Conservation (phyloP, 2,329 filamentous ascomycete genomes). For the Achaetomium macrosporum region DNA sequence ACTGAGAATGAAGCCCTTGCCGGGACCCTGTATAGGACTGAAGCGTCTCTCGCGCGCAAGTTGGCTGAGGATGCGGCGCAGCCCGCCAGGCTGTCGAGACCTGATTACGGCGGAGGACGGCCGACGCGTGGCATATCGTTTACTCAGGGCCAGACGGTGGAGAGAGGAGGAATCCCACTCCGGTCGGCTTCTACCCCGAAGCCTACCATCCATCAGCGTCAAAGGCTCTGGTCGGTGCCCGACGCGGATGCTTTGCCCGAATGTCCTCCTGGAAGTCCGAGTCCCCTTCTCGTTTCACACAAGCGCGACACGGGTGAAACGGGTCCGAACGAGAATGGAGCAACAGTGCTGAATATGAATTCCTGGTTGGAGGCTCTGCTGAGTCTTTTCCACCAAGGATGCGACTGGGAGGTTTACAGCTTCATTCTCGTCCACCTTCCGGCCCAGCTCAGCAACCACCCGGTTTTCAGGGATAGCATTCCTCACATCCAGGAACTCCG, state of each 20-base stretch:
- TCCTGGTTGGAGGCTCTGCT: slow-evolving; percentile 74
- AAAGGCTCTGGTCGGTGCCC: slow-evolving; percentile 53
- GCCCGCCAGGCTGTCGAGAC: slow-evolving; percentile 38
- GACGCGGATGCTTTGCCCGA: slow-evolving; percentile 52
- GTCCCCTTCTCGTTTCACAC: slow-evolving; percentile 46
- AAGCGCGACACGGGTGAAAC: slow-evolving; percentile 15
- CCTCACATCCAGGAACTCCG: slow-evolving; percentile 71
- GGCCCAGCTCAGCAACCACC: slow-evolving; percentile 83
- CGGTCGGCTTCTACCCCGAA: slow-evolving; percentile 40
- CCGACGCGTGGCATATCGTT: slow-evolving; percentile 49
- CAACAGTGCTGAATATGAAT: slow-evolving; percentile 48
- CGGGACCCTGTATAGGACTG: slow-evolving; percentile 61
- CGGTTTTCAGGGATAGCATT: slow-evolving; percentile 70
- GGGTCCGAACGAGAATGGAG: slow-evolving; percentile 13
- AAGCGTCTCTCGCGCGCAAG: slow-evolving; percentile 46
- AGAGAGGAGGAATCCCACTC: slow-evolving; percentile 37
- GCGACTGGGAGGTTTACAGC: slow-evolving; percentile 89
- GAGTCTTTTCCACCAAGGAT: slow-evolving; percentile 64
- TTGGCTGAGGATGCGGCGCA: slow-evolving; percentile 47
- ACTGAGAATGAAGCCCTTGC: slow-evolving; percentile 71
- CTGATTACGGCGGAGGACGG: slow-evolving; percentile 38
- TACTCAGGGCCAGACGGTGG: slow-evolving; percentile 40
- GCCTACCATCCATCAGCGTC: slow-evolving; percentile 33
- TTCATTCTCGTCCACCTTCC: slow-evolving; percentile 82
- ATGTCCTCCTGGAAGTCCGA: slow-evolving; percentile 39